A percentile compares a stretch with the other conserved stretches of the same genome.
These are phyloP conservation scores for Saccharomyces paradoxus DNA, from an alignment of 805 yeast genomes.

Conservation along the genomic window DNA sequence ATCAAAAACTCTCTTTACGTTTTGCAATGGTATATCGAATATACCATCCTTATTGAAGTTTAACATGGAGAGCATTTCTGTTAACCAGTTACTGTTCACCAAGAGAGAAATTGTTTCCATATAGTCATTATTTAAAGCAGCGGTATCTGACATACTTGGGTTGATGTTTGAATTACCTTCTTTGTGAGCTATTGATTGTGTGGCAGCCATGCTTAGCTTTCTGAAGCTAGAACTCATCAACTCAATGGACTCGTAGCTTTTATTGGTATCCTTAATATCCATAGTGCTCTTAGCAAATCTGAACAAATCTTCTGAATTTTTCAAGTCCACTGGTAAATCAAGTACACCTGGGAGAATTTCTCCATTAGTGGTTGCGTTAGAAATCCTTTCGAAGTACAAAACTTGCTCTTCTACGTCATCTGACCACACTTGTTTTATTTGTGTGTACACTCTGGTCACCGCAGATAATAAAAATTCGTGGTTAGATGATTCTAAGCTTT, in stretches of 20 bases:
- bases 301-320: slow-evolving; percentile 27
- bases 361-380: slow-evolving; percentile 25
- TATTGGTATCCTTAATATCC: background rate
- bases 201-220: background rate
- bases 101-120: slow-evolving; percentile 41
- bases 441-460: slow-evolving; percentile 44
- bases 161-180: slow-evolving; percentile 1
- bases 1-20: slow-evolving; percentile 24
- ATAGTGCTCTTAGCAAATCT: slow-evolving; percentile 19
- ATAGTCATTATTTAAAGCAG: slow-evolving; percentile 12
- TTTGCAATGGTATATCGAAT: slow-evolving; percentile 16
- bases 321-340: slow-evolving; percentile 41
- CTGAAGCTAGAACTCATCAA: background rate
- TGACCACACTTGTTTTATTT: slow-evolving; percentile 48
- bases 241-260: background rate
- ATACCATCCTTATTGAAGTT: slow-evolving; percentile 11
- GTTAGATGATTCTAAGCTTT: slow-evolving; percentile 38
- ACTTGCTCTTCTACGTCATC: slow-evolving; percentile 51
- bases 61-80: slow-evolving; percentile 32
- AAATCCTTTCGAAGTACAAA: slow-evolving; percentile 34
- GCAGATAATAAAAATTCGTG: slow-evolving; percentile 56
- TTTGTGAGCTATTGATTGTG: slow-evolving; percentile 2
- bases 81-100: slow-evolving; percentile 46
- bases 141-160: slow-evolving; percentile 1
- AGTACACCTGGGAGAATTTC: slow-evolving; percentile 39